Evolutionary conservation across 2,329 filamentous ascomycete species (phyloP), one percentile per base, ranked within the genome.

Genomic region (Fonsecaea pedrosoi): DNA sequence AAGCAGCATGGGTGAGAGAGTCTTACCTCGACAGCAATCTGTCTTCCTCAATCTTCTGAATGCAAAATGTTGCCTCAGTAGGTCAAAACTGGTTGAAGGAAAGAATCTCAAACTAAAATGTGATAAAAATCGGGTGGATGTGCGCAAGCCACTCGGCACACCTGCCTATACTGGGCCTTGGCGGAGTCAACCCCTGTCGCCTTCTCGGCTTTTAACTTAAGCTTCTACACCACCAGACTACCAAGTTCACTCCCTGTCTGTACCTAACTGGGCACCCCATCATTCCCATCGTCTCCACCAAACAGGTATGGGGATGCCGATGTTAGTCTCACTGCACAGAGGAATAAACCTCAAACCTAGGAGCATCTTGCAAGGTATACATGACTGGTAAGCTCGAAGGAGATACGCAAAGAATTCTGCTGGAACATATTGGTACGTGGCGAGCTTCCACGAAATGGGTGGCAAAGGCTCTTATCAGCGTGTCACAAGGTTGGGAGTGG

Each of bases 1-100:
- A 18, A 32, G 30, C 53, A 25, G 3, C 45, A 1, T 30, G n/a
- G 9, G 12, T 32, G 42, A 53, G 25, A 53, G 30, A 58, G 4
- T 1, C 83, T 77, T 75, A 86, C 84, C 84, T 86, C 81, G 83
- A 86, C 84, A 86, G 82, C 69, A 74, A 80, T 60, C 34, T 86
- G 84, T 86, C 84, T 84, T 86, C 84, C 84, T 86, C 81, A 86
- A 85, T 84, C 83, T 83, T 82, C 77, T 75, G 59, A 59, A 65
- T 64, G 56, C 67, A 61, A 58, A 58, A 60, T 66, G 61, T 18
- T 9, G n/a, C 5, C 25, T 32, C 40, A 6, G 40, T 18, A 10
- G 15, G 40, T n/a, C 38, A 12, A 15, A 40, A 40, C 38, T 40
- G 15, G 38, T 2, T 13, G 38, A 40, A 40, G 12, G 15, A 40